Conservation (phyloP, 331 rosid species). For the Malus hybrid region DNA sequence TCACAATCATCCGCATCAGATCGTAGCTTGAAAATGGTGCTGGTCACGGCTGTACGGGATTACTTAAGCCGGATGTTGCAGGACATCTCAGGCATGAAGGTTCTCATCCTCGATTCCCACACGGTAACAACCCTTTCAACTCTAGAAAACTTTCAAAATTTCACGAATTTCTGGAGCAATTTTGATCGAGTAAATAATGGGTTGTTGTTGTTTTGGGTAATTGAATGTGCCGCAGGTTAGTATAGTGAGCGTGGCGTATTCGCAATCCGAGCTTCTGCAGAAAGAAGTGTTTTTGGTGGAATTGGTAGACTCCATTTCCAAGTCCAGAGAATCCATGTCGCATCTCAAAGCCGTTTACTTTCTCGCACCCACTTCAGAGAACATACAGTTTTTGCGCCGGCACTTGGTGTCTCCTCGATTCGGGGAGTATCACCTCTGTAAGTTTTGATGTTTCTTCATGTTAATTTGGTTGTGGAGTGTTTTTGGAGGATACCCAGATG, state of each 20-base stretch:
- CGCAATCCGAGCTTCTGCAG: slow-evolving; percentile 88
- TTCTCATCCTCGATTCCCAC: slow-evolving; percentile 86
- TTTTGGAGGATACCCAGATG: not conserved
- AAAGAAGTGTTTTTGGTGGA: slow-evolving; percentile 93
- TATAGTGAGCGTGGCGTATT: slow-evolving; percentile 79
- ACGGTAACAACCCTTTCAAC: slow-evolving; percentile 42
- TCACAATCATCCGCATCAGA: not conserved
- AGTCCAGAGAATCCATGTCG: slow-evolving; percentile 74
- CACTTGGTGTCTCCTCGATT: slow-evolving; percentile 80
- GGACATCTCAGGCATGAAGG: slow-evolving; percentile 98
- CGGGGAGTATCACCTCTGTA: slow-evolving; percentile 91
- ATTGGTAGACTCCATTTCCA: slow-evolving; percentile 68
- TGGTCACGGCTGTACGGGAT: slow-evolving; percentile 67
- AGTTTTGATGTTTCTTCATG: slow-evolving; percentile 25
- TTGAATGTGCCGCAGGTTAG: slow-evolving; percentile 63
- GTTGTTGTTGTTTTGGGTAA: not conserved
- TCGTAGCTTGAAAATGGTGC: slow-evolving; percentile 40
- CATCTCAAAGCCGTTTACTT: slow-evolving; percentile 94
- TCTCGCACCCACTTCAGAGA: slow-evolving; percentile 80
- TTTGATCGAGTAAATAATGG: not conserved
- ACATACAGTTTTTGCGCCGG: slow-evolving; percentile 66
- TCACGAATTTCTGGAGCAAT: not conserved
- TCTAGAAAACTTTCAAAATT: not conserved
- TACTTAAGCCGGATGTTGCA: slow-evolving; percentile 84
- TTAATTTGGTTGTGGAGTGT: not conserved